Evolutionary conservation across 2,329 filamentous ascomycete genomes (phyloP), one percentile per base, ranked within the genome.

Genomic region (Pseudocercospora fijiensis): DNA sequence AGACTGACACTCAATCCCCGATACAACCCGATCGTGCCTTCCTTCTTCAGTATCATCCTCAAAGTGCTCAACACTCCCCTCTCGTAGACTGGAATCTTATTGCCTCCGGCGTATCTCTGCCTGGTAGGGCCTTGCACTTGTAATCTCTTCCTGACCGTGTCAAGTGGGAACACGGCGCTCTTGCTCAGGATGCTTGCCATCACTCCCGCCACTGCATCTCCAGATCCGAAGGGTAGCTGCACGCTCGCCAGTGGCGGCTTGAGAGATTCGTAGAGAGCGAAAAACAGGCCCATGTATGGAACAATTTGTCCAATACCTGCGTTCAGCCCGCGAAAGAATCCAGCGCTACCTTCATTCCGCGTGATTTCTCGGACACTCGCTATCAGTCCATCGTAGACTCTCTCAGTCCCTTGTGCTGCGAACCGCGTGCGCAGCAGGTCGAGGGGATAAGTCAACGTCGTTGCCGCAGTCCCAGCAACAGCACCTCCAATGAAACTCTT

Each of bases 201-300:
- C 3, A 95, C 83, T 5, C 95, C 95, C 0, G 94, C 91, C 0
- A 88, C 84, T 0, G 94, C 95, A 77, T 98, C 92, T 1, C 90
- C 90, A 16, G 88, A 88, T 20, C 92, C 91, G 18, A 87, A 71
- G 0, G 84, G 85, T 6, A 86, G 75, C 5, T 90, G 83, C 3
- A 77, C 75, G n/a, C 69, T 73, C 8, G 79, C 76, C 26, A 78
- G 68, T 4, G 75, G 57, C 2, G 80, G 79, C 70, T 82, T 82
- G 57, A 96, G 79, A 9, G 84, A 82, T 77, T 99, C 95, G 79
- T 98, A 99, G 45, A 87, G 85, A 33, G 90, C 86, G 78, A 99
- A 99, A 81, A 99, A 98, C 2, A 96, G 83, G 13, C 95, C 95
- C 95, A 99, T 99, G 76, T 94, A 96, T 1, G 95, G 95, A 9